Conservation (phyloP, 1,284 basidiomycete species). For the Fomitopsis betulina region DNA sequence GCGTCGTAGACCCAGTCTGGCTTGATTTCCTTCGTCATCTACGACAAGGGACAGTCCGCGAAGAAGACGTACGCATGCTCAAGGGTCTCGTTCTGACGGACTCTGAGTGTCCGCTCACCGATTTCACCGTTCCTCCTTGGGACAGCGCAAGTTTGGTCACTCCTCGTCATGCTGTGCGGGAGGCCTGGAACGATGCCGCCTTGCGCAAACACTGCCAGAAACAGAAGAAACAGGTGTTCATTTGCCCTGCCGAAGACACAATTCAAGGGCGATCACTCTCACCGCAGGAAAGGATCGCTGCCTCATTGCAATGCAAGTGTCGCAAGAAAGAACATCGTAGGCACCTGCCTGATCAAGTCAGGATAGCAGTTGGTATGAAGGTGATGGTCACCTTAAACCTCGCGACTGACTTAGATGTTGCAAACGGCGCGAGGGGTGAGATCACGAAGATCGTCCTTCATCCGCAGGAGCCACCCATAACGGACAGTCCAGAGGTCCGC, state of each 20-base stretch:
- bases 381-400: conserved; percentile 38
- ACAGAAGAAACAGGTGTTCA: not conserved
- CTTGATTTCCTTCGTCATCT: conserved; percentile 24
- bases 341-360: conserved; percentile 13
- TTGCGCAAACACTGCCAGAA: not conserved
- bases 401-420: conserved; percentile 35
- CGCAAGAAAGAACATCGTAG: not conserved
- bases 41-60: not conserved
- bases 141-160: not conserved
- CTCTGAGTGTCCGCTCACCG: not conserved
- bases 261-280: not conserved
- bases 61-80: not conserved
- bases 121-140: conserved; percentile 1
- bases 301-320: not conserved
- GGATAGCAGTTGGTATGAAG: conserved; percentile 38
- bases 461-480: conserved; percentile 1
- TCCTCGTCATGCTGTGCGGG: conserved; percentile 1
- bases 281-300: not conserved
- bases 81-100: not conserved
- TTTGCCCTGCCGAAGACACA: conserved; percentile 1
- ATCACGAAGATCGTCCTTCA: conserved; percentile 31
- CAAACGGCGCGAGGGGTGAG: conserved; percentile 33
- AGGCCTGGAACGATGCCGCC: not conserved
- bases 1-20: conserved; percentile 30
- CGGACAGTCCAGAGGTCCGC: conserved; percentile 20